phyloP scores from a whole-genome alignment of 768 basidiomycete species.

The Serendipita sp. region DNA sequence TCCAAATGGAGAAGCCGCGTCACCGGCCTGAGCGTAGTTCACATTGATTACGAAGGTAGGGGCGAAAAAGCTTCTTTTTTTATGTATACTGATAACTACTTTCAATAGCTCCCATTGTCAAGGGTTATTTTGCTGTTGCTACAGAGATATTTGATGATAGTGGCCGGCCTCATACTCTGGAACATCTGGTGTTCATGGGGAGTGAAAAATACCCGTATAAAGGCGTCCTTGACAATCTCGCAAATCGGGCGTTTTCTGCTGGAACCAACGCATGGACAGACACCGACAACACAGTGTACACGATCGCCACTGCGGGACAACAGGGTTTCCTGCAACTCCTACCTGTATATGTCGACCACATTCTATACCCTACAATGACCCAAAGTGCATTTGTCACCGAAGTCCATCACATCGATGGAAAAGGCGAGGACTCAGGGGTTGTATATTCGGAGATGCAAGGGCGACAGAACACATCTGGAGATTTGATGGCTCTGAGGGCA shows the following conservation, averaged over 20 bases:
- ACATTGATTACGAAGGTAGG: conserved; percentile 78
- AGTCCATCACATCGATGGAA: conserved; percentile 82
- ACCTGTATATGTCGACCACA: conserved; percentile 88
- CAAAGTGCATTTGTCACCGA: conserved; percentile 65
- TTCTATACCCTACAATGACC: conserved; percentile 88
- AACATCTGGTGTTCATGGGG: conserved; percentile 70
- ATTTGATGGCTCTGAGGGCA: conserved; percentile 75
- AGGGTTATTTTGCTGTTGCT: conserved; percentile 77
- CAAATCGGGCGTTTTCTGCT: conserved; percentile 83
- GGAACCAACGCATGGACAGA: conserved; percentile 85
- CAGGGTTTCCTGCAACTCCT: conserved; percentile 77
- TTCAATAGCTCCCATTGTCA: conserved; percentile 59
- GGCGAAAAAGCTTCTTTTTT: neutral
- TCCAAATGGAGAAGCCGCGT: conserved; percentile 79
- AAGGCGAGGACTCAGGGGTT: conserved; percentile 86
- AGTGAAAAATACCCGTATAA: conserved; percentile 87
- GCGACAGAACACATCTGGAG: conserved; percentile 78
- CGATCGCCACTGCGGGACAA: conserved; percentile 85
- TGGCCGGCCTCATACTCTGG: conserved; percentile 68
- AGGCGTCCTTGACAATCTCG: conserved; percentile 85
- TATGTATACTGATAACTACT: neutral
- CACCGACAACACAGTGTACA: conserved; percentile 88
- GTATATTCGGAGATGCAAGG: conserved; percentile 98
- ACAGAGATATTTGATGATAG: conserved; percentile 94
- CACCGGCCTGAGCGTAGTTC: conserved; percentile 79